Conservation (phyloP, 495 filamentous ascomycete species). For the Cairneyella variabilis region DNA sequence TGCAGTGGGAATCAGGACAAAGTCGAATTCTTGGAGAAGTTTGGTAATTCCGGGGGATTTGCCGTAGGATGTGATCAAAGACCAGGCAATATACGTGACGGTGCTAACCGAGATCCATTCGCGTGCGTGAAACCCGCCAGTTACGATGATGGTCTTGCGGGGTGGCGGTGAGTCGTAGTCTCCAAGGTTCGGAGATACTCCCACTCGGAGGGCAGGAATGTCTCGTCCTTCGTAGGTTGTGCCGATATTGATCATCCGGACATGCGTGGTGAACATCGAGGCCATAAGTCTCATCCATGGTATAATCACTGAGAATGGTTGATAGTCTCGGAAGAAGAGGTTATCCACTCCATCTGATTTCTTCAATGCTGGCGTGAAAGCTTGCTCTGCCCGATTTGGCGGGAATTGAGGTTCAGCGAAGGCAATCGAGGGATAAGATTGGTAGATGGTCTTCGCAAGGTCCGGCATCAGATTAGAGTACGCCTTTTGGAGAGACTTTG, state of each 20-base stretch:
- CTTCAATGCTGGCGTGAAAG: constrained; percentile 32
- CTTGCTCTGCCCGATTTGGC: constrained; percentile 10
- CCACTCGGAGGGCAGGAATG: constrained; percentile 79
- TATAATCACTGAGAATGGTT: constrained; percentile 70
- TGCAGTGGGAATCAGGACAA: constrained; percentile 82
- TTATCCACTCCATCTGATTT: constrained; percentile 36
- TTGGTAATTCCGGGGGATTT: constrained; percentile 63
- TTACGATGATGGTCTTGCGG: constrained; percentile 76
- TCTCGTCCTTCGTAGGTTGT: constrained; percentile 80
- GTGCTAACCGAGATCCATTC: constrained; percentile 96
- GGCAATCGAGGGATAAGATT: constrained; percentile 60
- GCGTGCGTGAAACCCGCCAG: constrained; percentile 82
- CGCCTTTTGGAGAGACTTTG: constrained; percentile 65
- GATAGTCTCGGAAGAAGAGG: constrained; percentile 85
- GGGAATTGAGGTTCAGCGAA: constrained; percentile 15
- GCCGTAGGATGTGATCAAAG: constrained; percentile 77
- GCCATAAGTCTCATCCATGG: constrained; percentile 89
- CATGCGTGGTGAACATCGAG: constrained; percentile 81
- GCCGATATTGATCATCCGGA: constrained; percentile 70
- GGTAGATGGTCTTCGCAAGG: constrained; percentile 69
- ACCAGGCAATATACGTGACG: constrained; percentile 87
- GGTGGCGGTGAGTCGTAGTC: constrained; percentile 35
- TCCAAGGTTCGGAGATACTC: constrained; percentile 48
- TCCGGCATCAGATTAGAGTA: constrained; percentile 77
- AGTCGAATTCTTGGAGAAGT: constrained; percentile 77